A percentile compares a stretch with the other conserved stretches of the same genome.
Conservation (phyloP, 805 yeast species). For the Saccharomycopsis microspora region DNA sequence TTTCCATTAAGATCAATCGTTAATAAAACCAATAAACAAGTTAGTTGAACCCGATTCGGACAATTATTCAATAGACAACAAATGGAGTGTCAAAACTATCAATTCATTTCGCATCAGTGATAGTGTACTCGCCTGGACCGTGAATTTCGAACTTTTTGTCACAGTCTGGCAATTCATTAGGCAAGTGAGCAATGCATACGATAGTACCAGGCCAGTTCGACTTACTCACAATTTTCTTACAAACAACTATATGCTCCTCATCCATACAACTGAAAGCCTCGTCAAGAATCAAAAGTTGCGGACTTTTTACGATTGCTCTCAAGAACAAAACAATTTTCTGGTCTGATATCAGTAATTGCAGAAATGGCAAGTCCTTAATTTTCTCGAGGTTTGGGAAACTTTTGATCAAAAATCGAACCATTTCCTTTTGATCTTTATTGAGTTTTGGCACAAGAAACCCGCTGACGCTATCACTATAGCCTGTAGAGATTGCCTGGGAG, state of each 20-base stretch:
- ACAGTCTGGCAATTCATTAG: constrained; percentile 65
- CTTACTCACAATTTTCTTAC: constrained; percentile 39
- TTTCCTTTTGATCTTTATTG: background rate
- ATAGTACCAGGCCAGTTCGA: constrained; percentile 59
- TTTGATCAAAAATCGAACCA: constrained; percentile 30
- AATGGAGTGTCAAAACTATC: too few relatives aligned
- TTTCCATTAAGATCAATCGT: too few relatives aligned
- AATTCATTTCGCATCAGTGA: too few relatives aligned
- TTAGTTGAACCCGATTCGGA: too few relatives aligned
- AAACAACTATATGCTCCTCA: constrained; percentile 41
- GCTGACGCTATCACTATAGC: constrained; percentile 24
- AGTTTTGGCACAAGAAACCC: constrained; percentile 3
- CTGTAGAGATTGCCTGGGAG: constrained; percentile 54
- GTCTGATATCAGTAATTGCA: constrained; percentile 49
- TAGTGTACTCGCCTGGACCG: constrained; percentile 21
- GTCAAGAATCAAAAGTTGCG: constrained; percentile 70
- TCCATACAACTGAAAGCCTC: constrained; percentile 93
- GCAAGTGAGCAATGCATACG: constrained; percentile 71
- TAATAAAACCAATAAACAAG: too few relatives aligned
- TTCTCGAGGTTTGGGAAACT: constrained; percentile 30
- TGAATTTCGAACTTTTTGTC: constrained; percentile 34
- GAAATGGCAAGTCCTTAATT: constrained; percentile 31
- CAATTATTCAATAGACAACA: too few relatives aligned
- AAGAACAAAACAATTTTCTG: constrained; percentile 73
- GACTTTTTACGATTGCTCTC: constrained; percentile 68